These are phyloP conservation scores for Lipomyces lipofer DNA, from an alignment of 805 yeast genomes.

Conservation along the genomic window DNA sequence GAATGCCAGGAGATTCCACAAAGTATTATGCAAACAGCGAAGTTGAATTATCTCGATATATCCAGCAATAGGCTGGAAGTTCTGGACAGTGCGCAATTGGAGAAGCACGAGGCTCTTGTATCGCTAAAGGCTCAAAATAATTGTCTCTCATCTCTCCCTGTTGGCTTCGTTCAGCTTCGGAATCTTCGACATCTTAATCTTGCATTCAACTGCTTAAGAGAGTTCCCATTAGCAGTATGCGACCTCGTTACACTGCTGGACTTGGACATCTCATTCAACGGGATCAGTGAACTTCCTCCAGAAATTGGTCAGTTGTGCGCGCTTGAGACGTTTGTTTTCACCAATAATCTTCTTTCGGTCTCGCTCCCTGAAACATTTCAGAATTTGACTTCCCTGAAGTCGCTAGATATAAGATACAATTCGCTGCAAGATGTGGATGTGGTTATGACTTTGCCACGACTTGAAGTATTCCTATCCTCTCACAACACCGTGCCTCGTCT, in stretches of 20 bases:
- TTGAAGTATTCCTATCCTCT: constrained; percentile 33
- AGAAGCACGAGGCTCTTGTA: constrained; percentile 52
- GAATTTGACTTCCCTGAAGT: constrained; percentile 56
- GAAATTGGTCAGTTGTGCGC: constrained; percentile 59
- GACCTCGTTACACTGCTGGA: constrained; percentile 59
- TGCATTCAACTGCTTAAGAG: constrained; percentile 68
- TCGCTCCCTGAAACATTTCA: constrained; percentile 55
- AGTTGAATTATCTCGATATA: constrained; percentile 66
- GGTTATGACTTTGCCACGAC: constrained; percentile 30
- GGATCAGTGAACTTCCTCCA: constrained; percentile 59
- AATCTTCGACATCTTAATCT: constrained; percentile 63
- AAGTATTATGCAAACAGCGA: constrained; percentile 67
- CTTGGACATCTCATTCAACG: constrained; percentile 81
- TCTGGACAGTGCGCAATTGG: constrained; percentile 56
- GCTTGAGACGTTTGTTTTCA: constrained; percentile 67
- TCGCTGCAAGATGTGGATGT: constrained; percentile 47
- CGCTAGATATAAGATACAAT: constrained; percentile 78
- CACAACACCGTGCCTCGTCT: constrained; percentile 62
- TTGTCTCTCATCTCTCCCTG: constrained; percentile 46
- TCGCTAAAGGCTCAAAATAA: constrained; percentile 54
- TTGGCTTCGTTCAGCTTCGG: constrained; percentile 46
- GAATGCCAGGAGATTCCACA: constrained; percentile 74
- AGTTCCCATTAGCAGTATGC: constrained; percentile 60
- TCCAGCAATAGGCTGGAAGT: constrained; percentile 68
- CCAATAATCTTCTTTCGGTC: constrained; percentile 65